Percentiles rank a stretch among this genome's conserved stretches.
Conservation (phyloP, 2,329 filamentous ascomycete species). For the Colletotrichum sansevieriae region DNA sequence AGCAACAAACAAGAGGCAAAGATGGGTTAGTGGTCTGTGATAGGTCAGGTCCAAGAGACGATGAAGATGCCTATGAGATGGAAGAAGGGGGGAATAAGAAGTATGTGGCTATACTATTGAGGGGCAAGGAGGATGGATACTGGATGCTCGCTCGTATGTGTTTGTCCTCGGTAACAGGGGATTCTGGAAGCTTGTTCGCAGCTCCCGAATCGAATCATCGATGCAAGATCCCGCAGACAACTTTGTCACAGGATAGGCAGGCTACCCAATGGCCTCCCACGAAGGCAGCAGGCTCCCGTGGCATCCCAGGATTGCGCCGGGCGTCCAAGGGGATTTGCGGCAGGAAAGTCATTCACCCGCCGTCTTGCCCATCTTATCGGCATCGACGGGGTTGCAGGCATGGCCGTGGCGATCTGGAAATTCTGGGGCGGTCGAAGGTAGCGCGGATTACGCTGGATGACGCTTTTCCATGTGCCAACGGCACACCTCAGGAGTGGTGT, state of each 20-base stretch:
- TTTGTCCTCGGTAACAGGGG: slow-evolving; percentile 30
- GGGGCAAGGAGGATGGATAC: slow-evolving; percentile 6
- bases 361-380: slow-evolving; percentile 23
- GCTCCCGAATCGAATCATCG: slow-evolving; percentile 9
- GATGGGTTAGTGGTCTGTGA: background rate
- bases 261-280: slow-evolving; percentile 20
- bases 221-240: slow-evolving; percentile 1
- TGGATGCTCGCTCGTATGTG: slow-evolving; percentile 23
- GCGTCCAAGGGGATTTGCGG: slow-evolving; percentile 16
- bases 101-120: background rate
- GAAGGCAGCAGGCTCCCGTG: background rate
- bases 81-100: background rate
- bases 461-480: slow-evolving; percentile 20
- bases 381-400: slow-evolving; percentile 3
- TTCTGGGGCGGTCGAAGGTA: slow-evolving; percentile 31
- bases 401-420: slow-evolving; percentile 6
- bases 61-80: background rate
- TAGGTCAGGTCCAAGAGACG: background rate
- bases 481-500: slow-evolving; percentile 9
- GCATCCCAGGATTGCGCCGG: slow-evolving; percentile 18
- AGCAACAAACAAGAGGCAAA: background rate
- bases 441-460: slow-evolving; percentile 24
- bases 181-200: slow-evolving; percentile 26
- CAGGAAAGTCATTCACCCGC: slow-evolving; percentile 39
- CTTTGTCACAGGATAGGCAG: background rate